Evolutionary conservation across 345 rosid species (phyloP).

Genomic region (Orychophragmus violaceus): DNA sequence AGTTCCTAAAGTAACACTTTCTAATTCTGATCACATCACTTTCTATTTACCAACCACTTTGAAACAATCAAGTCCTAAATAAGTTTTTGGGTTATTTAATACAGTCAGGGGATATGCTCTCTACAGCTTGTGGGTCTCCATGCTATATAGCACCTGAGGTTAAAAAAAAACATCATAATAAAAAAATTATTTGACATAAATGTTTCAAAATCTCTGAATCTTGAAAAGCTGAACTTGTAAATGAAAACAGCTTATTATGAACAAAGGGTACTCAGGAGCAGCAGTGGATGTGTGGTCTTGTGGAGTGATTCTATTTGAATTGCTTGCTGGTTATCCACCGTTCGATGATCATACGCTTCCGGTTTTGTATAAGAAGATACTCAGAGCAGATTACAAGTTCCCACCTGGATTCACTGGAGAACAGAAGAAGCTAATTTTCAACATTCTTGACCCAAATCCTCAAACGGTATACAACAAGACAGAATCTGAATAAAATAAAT

Average conservation of each 20-base stretch:
- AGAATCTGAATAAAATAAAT: background rate
- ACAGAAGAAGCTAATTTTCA: constrained; percentile 59
- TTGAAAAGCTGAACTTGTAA: background rate
- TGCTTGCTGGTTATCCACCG: constrained; percentile 69
- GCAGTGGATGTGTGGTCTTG: constrained; percentile 93
- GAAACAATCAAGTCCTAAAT: constrained; percentile 13
- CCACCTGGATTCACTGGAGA: constrained; percentile 53
- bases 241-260: constrained; percentile 55
- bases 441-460: constrained; percentile 64
- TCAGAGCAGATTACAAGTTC: constrained; percentile 56
- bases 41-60: background rate
- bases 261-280: constrained; percentile 74
- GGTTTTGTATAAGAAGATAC: constrained; percentile 65
- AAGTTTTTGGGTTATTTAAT: background rate
- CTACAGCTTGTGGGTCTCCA: constrained; percentile 97
- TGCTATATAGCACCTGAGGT: constrained; percentile 96
- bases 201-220: background rate
- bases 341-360: constrained; percentile 70
- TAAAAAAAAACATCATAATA: background rate
- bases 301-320: constrained; percentile 82
- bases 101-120: constrained; percentile 64
- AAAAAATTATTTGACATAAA: background rate
- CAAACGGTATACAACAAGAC: constrained; percentile 37
- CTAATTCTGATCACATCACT: background rate
- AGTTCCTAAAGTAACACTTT: constrained; percentile 45